Evolutionary conservation across 2,329 filamentous ascomycete species (phyloP).

Genomic region (Claviceps sorghi): DNA sequence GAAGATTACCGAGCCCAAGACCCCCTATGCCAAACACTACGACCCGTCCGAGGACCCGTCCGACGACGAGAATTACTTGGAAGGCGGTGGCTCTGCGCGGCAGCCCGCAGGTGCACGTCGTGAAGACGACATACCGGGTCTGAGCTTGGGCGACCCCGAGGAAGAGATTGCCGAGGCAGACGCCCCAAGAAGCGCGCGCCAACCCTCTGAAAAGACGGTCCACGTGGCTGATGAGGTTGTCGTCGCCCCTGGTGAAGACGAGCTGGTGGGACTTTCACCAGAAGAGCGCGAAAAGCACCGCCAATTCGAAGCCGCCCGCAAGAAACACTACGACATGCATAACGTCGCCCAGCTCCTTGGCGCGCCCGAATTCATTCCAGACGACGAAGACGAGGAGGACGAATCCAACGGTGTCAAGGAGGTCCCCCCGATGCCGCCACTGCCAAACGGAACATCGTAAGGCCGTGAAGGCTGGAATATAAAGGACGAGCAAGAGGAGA

Average conservation of each 20-base stretch:
- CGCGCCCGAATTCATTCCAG: constrained; percentile 52
- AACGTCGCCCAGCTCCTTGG: constrained; percentile 80
- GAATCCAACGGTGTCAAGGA: constrained; percentile 13
- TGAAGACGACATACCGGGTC: constrained; percentile 72
- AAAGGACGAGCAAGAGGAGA: not conserved
- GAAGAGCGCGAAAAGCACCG: constrained; percentile 85
- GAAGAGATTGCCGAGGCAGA: constrained; percentile 43
- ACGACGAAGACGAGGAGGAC: constrained; percentile 37
- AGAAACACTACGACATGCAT: constrained; percentile 98
- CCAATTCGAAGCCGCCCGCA: constrained; percentile 79
- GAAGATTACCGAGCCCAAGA: constrained; percentile 99
- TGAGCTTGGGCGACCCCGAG: constrained; percentile 88
- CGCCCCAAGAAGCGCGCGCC: constrained; percentile 21
- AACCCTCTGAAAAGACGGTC: constrained; percentile 50
- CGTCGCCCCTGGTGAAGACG: constrained; percentile 43
- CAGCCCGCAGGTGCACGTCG: constrained; percentile 24
- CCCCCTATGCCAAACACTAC: constrained; percentile 85
- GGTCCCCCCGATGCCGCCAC: constrained; percentile 27
- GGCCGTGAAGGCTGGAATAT: not conserved
- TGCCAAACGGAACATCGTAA: constrained; percentile 27
- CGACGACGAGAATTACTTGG: constrained; percentile 49
- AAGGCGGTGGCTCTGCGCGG: constrained; percentile 14
- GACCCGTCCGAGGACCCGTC: constrained; percentile 78
- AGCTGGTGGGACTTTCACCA: constrained; percentile 36
- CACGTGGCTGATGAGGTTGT: constrained; percentile 56